phyloP scores from a whole-genome alignment of 352 stramenopile species.

The Globisporangium radiosum region DNA sequence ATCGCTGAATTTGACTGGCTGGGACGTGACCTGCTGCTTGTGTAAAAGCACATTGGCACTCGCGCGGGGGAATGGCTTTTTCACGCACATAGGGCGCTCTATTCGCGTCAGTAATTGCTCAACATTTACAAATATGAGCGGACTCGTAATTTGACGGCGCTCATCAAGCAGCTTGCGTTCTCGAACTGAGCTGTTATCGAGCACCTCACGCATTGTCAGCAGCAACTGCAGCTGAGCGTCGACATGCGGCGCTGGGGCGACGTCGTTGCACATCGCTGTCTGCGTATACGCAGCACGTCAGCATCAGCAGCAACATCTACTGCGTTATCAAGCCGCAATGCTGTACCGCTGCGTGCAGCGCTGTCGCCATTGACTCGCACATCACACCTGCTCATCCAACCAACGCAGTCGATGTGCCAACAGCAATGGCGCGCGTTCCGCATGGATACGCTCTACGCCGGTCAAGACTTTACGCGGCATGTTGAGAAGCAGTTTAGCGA shows the following conservation, averaged over 20 bases:
- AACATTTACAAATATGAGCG: too few relatives aligned
- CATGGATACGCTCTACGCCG: slow-evolving; percentile 59
- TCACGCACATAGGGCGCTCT: not conserved
- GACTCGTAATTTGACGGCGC: too few relatives aligned
- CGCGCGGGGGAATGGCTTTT: not conserved
- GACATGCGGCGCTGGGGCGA: slow-evolving; percentile 9
- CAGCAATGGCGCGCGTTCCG: slow-evolving; percentile 15
- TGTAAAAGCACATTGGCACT: not conserved
- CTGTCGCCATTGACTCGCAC: not conserved
- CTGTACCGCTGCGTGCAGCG: not conserved
- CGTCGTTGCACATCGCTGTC: not conserved
- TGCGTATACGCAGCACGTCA: not conserved
- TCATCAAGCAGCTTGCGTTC: too few relatives aligned
- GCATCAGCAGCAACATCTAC: not conserved
- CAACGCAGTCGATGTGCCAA: too few relatives aligned
- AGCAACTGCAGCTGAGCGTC: not conserved
- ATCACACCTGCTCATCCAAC: too few relatives aligned
- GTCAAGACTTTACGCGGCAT: slow-evolving; percentile 57
- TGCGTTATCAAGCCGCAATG: too few relatives aligned
- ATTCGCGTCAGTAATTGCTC: not conserved
- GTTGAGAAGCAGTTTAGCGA: slow-evolving; percentile 76
- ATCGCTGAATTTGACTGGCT: slow-evolving; percentile 38
- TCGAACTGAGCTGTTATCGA: too few relatives aligned
- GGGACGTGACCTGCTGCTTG: not conserved
- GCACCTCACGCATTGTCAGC: too few relatives aligned